Percentiles rank a stretch among this genome's conserved stretches.
These are phyloP conservation scores for Porpolomopsis calyptriformis DNA, from an alignment of 768 basidiomycete genomes.

Conservation along the genomic window DNA sequence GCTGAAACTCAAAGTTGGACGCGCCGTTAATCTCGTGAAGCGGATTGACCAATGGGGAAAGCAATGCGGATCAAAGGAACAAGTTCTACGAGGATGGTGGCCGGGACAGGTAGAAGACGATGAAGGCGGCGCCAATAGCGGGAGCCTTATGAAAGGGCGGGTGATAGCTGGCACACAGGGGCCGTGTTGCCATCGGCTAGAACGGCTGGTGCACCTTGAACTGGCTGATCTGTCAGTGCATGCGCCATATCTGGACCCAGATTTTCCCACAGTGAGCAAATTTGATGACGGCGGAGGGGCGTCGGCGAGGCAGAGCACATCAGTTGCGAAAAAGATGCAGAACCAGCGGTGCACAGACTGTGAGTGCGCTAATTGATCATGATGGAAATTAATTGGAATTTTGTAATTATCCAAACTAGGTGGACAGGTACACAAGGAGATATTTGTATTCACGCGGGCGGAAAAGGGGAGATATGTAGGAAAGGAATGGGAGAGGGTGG, in stretches of 20 bases:
- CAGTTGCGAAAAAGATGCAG: constrained; percentile 15
- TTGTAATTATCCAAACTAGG: constrained; percentile 27
- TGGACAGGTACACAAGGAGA: constrained; percentile 59
- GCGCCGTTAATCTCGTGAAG: constrained; percentile 61
- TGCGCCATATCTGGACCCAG: constrained; percentile 46
- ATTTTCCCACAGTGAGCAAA: constrained; percentile 30
- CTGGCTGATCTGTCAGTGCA: constrained; percentile 56
- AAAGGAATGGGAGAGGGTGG: constrained; percentile 19
- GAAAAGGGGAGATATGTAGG: constrained; percentile 42
- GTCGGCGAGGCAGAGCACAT: not conserved
- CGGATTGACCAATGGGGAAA: constrained; percentile 73
- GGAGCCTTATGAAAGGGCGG: constrained; percentile 53
- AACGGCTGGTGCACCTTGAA: constrained; percentile 73
- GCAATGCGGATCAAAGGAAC: constrained; percentile 70
- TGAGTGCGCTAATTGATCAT: constrained; percentile 3
- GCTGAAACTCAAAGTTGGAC: constrained; percentile 70
- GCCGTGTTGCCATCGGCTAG: constrained; percentile 62
- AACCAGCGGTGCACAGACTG: constrained; percentile 30
- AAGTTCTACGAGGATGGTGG: constrained; percentile 64
- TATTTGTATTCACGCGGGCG: constrained; percentile 61
- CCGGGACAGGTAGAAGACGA: constrained; percentile 29
- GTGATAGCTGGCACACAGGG: constrained; percentile 53
- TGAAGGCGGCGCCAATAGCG: constrained; percentile 15
- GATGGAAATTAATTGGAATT: constrained; percentile 1
- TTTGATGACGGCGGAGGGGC: constrained; percentile 10